Conservation (phyloP, 768 basidiomycete species). For the Xerocomellus intermedius region DNA sequence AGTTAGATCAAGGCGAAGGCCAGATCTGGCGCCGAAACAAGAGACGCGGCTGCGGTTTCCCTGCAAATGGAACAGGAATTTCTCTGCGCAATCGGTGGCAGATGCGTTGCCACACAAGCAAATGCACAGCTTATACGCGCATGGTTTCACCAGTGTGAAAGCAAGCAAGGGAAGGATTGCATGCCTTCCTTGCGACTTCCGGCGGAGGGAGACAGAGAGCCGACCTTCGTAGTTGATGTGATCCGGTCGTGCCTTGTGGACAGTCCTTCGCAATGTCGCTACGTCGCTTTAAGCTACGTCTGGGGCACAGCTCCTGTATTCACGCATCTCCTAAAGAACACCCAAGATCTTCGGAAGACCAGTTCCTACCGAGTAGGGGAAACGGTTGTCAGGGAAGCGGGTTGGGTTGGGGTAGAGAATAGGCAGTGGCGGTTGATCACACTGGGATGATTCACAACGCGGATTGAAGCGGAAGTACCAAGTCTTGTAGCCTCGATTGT, state of each 20-base stretch:
- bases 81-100: conserved; percentile 7
- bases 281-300: conserved; percentile 25
- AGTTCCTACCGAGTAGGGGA: conserved; percentile 9
- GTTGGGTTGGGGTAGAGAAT: conserved; percentile 7
- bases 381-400: not conserved
- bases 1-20: not conserved
- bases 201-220: not conserved
- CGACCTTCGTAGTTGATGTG: conserved; percentile 18
- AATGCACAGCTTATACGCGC: conserved; percentile 7
- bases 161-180: conserved; percentile 8
- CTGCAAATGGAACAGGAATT: not conserved
- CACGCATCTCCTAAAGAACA: conserved; percentile 8
- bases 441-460: not conserved
- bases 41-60: not conserved
- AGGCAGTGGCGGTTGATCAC: conserved; percentile 14
- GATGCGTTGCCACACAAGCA: conserved; percentile 1
- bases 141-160: conserved; percentile 18
- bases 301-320: conserved; percentile 15
- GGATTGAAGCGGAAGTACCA: not conserved
- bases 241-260: conserved; percentile 16
- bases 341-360: conserved; percentile 1
- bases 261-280: conserved; percentile 20
- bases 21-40: not conserved
- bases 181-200: not conserved
- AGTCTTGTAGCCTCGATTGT: no score